Evolutionary conservation across 495 filamentous ascomycete genomes (phyloP).

Genomic region (Diplogelasinospora grovesii): DNA sequence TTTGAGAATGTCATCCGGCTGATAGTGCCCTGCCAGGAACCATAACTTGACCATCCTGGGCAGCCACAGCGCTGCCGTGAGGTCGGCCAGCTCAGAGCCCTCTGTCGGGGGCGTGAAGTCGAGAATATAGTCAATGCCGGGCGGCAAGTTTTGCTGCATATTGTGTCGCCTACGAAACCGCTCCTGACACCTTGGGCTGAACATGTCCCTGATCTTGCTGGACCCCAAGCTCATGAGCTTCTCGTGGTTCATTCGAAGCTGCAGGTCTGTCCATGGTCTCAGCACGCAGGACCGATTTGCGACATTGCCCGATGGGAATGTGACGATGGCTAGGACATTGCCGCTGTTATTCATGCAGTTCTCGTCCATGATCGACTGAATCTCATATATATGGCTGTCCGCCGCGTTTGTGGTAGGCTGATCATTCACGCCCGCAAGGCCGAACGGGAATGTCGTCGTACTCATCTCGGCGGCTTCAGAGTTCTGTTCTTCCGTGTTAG

Average conservation of each 20-base stretch:
- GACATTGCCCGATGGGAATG: conserved; percentile 26
- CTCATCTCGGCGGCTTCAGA: too few species aligned
- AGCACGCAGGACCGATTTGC: conserved; percentile 12
- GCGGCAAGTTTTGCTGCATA: conserved; percentile 28
- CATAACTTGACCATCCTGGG: conserved; percentile 41
- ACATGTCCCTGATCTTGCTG: conserved; percentile 39
- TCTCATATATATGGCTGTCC: conserved; percentile 18
- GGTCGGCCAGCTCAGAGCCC: conserved; percentile 53
- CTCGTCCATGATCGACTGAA: conserved; percentile 14
- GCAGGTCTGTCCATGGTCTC: conserved; percentile 20
- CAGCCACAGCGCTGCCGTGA: conserved; percentile 52
- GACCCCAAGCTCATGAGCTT: conserved; percentile 44
- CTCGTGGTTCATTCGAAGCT: conserved; percentile 39
- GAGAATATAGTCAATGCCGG: conserved; percentile 48
- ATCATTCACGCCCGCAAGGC: too few species aligned
- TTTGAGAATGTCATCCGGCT: conserved; percentile 24
- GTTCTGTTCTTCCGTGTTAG: too few species aligned
- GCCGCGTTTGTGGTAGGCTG: conserved; percentile 9
- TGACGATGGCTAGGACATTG: conserved; percentile 51
- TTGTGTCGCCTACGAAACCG: conserved; percentile 21
- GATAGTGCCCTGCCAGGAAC: conserved; percentile 40
- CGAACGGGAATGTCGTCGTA: too few species aligned
- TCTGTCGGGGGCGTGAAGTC: conserved; percentile 55
- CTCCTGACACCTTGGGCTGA: conserved; percentile 36
- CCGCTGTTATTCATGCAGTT: conserved; percentile 28